Evolutionary conservation across 2,329 filamentous ascomycete species (phyloP), one percentile per base, ranked within the genome.

Genomic region (Colletotrichum sp.): DNA sequence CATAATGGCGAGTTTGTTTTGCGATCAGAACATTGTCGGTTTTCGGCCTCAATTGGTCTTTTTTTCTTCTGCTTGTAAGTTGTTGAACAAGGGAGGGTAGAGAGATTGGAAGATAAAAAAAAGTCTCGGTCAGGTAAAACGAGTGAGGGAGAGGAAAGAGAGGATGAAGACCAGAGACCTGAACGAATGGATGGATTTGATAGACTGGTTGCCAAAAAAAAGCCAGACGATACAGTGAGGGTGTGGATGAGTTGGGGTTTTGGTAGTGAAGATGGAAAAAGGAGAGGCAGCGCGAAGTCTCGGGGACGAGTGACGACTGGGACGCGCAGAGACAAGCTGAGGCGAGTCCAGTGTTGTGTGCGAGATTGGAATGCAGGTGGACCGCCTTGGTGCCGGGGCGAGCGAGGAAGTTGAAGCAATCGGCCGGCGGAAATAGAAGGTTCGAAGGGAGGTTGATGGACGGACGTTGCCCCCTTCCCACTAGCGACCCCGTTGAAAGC

Each of bases 201-300:
- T 76, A 76, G 70, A 74, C 64, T 65, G 65, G 36, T 64, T 73
- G 74, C 74, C 74, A 76, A 75, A 76, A 75, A 76, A 75, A 76
- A 75, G 55, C 66, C 74, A 75, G 74, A 76, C 66, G 43, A 64
- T 74, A 71, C 48, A 66, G 71, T 70, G 74, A 71, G 74, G 32
- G 61, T 30, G 65, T 67, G 62, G 13, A 34, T 28, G 25, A 56
- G 48, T 64, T 48, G n/a, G n/a, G 28, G 8, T 30, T 61, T 27
- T 52, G 58, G 48, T 65, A 43, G 32, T 70, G 67, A 65, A 60
- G 64, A 25, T 68, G 58, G 58, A 34, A 74, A 75, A 76, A 76
- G 65, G 34, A 76, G 71, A 68, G 73, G 62, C 70, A 69, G 73
- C 73, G 70, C 65, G 43, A 32, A 32, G 28, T 58, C 34, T 48